These are phyloP conservation scores for Thermomucor indicae-seudaticae DNA, from an alignment of 371 early-diverging fungal species.

Conservation along the genomic window DNA sequence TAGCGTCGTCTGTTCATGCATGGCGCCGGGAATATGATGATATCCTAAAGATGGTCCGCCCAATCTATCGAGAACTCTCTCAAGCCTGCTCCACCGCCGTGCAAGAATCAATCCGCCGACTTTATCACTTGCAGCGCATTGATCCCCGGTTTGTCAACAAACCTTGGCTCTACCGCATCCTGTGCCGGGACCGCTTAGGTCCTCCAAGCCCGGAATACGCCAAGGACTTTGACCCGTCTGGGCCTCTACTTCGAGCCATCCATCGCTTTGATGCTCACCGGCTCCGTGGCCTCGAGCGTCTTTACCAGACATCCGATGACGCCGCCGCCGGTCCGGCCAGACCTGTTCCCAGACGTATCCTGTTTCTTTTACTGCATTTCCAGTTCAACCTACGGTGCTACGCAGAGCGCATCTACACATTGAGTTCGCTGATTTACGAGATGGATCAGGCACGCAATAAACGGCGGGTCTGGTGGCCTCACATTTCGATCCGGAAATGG, in stretches of 20 bases:
- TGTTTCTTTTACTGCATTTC: slow-evolving; percentile 35
- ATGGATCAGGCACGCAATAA: slow-evolving; percentile 24
- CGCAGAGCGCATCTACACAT: slow-evolving; percentile 35
- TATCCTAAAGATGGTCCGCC: slow-evolving; percentile 6
- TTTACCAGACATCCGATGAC: slow-evolving; percentile 10
- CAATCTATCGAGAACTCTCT: slow-evolving; percentile 24
- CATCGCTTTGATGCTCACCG: slow-evolving; percentile 27
- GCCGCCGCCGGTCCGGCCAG: too few species aligned
- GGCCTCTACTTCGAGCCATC: slow-evolving; percentile 24
- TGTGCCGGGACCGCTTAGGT: slow-evolving; percentile 2
- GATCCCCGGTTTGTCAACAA: slow-evolving; percentile 31
- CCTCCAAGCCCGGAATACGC: slow-evolving; percentile 11
- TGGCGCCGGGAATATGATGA: slow-evolving; percentile 15
- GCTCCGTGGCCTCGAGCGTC: slow-evolving; percentile 21
- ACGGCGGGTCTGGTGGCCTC: slow-evolving; percentile 25
- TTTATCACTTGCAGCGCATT: slow-evolving; percentile 25
- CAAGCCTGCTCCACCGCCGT: slow-evolving; percentile 33
- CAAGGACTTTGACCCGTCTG: slow-evolving; percentile 24
- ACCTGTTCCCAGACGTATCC: slow-evolving; percentile 26
- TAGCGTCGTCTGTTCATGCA: slow-evolving; percentile 1
- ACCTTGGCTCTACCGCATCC: slow-evolving; percentile 26
- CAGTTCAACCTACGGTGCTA: slow-evolving; percentile 41
- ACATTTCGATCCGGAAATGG: slow-evolving; percentile 22
- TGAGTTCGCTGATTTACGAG: slow-evolving; percentile 37
- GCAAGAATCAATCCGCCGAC: slow-evolving; percentile 21